Base-by-base conservation (phyloP, 345 rosid species). In the Firmiana major region DNA sequence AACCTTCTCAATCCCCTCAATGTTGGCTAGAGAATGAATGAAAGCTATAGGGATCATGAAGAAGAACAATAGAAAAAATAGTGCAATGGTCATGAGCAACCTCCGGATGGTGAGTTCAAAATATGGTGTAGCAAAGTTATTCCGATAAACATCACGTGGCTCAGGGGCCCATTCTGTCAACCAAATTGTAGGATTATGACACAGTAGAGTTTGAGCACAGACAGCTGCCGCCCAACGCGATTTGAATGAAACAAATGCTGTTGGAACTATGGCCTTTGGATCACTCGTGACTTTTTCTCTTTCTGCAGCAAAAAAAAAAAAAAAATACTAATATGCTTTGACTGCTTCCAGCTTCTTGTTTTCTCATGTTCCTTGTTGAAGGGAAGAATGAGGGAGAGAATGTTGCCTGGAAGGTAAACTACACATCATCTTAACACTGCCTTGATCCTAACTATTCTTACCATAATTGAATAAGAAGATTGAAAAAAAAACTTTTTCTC, bases 221-320 rank as follows among this genome's bases (percentile, higher is more conserved):
- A 97, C 90, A 34, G 97, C 98, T 34, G 99, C 93, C 51, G 90
- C 98, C 99, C 97, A 94, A 65, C 99, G 82, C 34, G 97, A 85
- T 84, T 65, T 94, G 79, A 97, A 91, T 26, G 99, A 97, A 81
- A 97, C 97, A 83, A 97, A 97, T 62, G 98, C 97, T 75, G 95
- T 97, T 9, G 97, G 94, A 64, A 89, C 69, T 75, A 97, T 86
- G 75, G 92, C 77, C 4, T 83, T 87, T 7, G 96, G 87, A 84
- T 92, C 94, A 42, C 83, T 90, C 34, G 87, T 73, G 69, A 91
- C 86, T 78, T 66, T 91, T 51, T 87, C 95, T 83, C 96, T 88
- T 81, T 94, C 98, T 73, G n/a, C 73, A 45, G 80, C 85, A n/a
- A n/a, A n/a, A n/a, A n/a, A n/a, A n/a, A n/a, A n/a, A n/a, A n/a